phyloP scores from a whole-genome alignment of 306 rosid genomes.

The Vigna nakashimae region DNA sequence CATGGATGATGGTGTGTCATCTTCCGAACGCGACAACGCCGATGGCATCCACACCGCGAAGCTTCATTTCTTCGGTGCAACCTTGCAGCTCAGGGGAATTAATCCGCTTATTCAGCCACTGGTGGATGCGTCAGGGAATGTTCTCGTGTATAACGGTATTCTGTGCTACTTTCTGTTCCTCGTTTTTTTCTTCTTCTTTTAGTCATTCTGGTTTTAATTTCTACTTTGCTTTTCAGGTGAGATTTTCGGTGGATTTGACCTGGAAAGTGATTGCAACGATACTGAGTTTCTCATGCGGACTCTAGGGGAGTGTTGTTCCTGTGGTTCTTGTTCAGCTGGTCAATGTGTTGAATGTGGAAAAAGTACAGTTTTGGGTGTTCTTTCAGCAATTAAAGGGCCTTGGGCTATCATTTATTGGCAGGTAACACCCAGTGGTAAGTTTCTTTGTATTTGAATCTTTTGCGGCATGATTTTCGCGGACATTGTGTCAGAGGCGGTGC shows the following conservation, averaged over 20 bases:
- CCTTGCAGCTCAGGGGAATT: constrained; percentile 83
- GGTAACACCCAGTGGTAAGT: constrained; percentile 89
- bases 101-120: constrained; percentile 77
- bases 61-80: constrained; percentile 75
- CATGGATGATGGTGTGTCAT: constrained; percentile 42
- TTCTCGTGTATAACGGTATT: constrained; percentile 82
- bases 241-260: constrained; percentile 78
- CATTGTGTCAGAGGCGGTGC: constrained; percentile 27
- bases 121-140: constrained; percentile 61
- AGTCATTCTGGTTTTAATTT: neutral
- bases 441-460: constrained; percentile 38
- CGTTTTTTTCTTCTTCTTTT: too few species aligned
- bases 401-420: constrained; percentile 98
- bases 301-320: constrained; percentile 62
- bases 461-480: neutral
- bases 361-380: constrained; percentile 58
- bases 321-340: constrained; percentile 47
- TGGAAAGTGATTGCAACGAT: constrained; percentile 70
- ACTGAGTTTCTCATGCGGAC: constrained; percentile 72
- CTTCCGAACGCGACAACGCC: constrained; percentile 30
- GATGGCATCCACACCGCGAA: constrained; percentile 35
- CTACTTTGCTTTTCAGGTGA: constrained; percentile 62
- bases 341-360: constrained; percentile 45
- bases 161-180: neutral
- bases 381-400: constrained; percentile 83